Evolutionary conservation across 352 stramenopile species (phyloP).

Genomic region (Thalassiosira livingstoniorum): DNA sequence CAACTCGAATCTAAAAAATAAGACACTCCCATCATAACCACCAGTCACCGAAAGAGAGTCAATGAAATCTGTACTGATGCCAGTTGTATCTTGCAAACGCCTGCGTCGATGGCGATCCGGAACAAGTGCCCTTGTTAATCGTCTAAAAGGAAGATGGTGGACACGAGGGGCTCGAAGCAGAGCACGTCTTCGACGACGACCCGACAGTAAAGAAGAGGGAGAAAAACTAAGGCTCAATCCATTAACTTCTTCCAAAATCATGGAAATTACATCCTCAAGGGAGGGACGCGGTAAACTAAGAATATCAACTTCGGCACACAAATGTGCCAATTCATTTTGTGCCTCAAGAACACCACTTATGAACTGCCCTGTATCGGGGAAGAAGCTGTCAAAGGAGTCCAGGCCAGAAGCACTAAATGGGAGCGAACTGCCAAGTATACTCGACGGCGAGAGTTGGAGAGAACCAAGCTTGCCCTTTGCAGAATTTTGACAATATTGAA

Average conservation of each 20-base stretch:
- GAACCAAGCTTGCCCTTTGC: slow-evolving; percentile 42
- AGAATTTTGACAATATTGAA: too few relatives aligned
- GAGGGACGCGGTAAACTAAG: slow-evolving; percentile 22
- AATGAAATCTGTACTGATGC: slow-evolving; percentile 12
- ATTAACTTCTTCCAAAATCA: slow-evolving; percentile 46
- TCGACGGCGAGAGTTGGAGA: slow-evolving; percentile 29
- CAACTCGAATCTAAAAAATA: slow-evolving; percentile 49
- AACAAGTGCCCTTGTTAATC: slow-evolving; percentile 41
- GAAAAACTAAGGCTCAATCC: not conserved
- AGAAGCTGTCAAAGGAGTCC: slow-evolving; percentile 26
- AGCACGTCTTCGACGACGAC: slow-evolving; percentile 13
- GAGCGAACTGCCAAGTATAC: slow-evolving; percentile 26
- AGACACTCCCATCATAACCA: slow-evolving; percentile 45
- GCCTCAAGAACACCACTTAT: slow-evolving; percentile 39
- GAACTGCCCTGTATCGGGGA: slow-evolving; percentile 34
- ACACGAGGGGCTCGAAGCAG: slow-evolving; percentile 14
- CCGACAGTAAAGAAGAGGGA: not conserved
- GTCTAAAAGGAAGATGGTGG: slow-evolving; percentile 40
- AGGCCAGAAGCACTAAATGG: not conserved
- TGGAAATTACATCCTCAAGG: slow-evolving; percentile 43
- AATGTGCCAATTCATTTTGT: slow-evolving; percentile 53
- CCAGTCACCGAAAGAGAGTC: slow-evolving; percentile 42
- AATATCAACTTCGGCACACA: slow-evolving; percentile 32
- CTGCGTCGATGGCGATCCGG: slow-evolving; percentile 1
- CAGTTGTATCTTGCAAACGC: not conserved